Conservation (phyloP, 1,284 basidiomycete genomes). For the Ganoderma lingzhi region DNA sequence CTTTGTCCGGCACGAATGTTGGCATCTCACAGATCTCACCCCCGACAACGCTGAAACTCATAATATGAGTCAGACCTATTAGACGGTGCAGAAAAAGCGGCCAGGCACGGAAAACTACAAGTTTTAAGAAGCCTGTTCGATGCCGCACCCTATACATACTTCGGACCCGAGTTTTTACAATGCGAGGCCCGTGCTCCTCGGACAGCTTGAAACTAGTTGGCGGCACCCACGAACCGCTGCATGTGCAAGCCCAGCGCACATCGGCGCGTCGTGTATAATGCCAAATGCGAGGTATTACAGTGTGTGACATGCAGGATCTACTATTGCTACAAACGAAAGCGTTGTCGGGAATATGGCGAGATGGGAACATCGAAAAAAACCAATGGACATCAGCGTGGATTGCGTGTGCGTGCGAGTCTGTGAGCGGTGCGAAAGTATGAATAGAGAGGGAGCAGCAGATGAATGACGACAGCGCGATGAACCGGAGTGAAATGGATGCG, state of each 20-base stretch:
- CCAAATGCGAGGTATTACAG: slow-evolving; percentile 40
- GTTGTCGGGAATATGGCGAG: slow-evolving; percentile 4
- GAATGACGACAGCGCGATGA: neutral
- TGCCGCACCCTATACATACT: neutral
- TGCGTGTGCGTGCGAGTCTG: slow-evolving; percentile 13
- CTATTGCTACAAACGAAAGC: slow-evolving; percentile 36
- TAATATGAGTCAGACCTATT: neutral
- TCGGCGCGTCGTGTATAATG: slow-evolving; percentile 39
- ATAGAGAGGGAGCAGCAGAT: neutral
- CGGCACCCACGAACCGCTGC: neutral
- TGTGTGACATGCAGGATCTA: slow-evolving; percentile 31
- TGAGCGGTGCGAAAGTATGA: slow-evolving; percentile 1
- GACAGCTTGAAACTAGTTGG: neutral
- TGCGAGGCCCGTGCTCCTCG: neutral
- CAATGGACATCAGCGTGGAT: slow-evolving; percentile 19
- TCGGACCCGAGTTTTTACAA: neutral
- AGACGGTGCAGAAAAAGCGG: neutral
- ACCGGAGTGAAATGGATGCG: slow-evolving; percentile 11
- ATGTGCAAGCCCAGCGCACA: slow-evolving; percentile 34
- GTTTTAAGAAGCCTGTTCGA: neutral
- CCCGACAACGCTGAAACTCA: neutral
- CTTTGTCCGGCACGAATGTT: neutral
- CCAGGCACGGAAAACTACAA: neutral
- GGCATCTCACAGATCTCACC: neutral
- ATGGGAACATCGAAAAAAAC: neutral